These are phyloP conservation scores for Candida succiphila DNA, from an alignment of 805 yeast species.

Conservation along the genomic window DNA sequence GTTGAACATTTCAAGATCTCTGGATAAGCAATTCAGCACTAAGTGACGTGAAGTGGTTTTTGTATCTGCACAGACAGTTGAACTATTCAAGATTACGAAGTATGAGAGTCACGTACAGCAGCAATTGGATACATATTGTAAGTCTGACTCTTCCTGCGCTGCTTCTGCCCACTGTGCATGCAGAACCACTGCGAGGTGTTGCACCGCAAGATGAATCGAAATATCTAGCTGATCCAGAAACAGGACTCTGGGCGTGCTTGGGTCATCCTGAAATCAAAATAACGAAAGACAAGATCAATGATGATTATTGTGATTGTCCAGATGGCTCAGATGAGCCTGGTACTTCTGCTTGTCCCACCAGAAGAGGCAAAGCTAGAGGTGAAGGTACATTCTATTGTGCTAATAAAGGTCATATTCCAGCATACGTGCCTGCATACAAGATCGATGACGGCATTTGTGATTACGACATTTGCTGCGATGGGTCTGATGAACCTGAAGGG, in stretches of 20 bases:
- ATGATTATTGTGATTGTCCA: slow-evolving; percentile 91
- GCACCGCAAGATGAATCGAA: slow-evolving; percentile 27
- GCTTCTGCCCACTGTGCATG: too few species aligned
- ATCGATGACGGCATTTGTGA: slow-evolving; percentile 93
- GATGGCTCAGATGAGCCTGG: slow-evolving; percentile 98
- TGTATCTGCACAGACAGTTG: too few species aligned
- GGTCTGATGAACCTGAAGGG: slow-evolving; percentile 64
- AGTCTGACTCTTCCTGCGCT: too few species aligned
- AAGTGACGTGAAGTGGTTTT: too few species aligned
- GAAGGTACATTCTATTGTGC: slow-evolving; percentile 56
- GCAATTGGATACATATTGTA: too few species aligned
- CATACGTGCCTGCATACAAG: slow-evolving; percentile 51
- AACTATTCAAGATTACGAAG: too few species aligned
- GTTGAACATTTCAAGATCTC: too few species aligned
- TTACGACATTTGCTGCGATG: slow-evolving; percentile 85
- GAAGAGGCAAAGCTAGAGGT: too few species aligned
- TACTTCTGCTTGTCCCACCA: slow-evolving; percentile 63
- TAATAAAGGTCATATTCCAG: slow-evolving; percentile 61
- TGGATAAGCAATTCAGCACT: too few species aligned
- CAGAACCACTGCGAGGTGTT: slow-evolving; percentile 22
- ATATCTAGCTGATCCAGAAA: slow-evolving; percentile 37
- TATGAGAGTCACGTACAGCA: too few species aligned
- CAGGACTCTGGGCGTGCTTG: slow-evolving; percentile 63
- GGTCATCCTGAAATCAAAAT: slow-evolving; percentile 54
- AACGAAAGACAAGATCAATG: slow-evolving; percentile 60